Evolutionary conservation across 805 yeast genomes (phyloP).

Genomic region (Ogataea pini): DNA sequence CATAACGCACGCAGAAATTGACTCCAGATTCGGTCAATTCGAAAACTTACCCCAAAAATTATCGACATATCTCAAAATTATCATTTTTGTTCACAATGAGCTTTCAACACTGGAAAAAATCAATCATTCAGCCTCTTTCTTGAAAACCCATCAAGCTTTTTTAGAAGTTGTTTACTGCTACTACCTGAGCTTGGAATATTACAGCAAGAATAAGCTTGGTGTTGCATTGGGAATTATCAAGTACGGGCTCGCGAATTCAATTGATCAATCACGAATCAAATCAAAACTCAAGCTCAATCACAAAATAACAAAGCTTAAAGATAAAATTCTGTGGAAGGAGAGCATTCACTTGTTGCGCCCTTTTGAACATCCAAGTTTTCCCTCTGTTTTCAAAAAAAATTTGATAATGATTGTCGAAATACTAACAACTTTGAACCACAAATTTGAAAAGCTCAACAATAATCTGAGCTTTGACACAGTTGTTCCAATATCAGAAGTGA

Average conservation of each 20-base stretch:
- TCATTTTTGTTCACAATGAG: conserved; percentile 28
- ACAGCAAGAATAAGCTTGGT: conserved; percentile 28
- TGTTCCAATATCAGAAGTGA: conserved; percentile 16
- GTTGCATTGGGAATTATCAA: conserved; percentile 28
- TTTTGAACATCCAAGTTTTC: conserved; percentile 16
- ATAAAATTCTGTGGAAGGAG: conserved; percentile 23
- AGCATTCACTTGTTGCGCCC: conserved; percentile 19
- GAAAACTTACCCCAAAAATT: conserved; percentile 28
- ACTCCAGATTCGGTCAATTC: conserved; percentile 25
- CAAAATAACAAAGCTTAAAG: conserved; percentile 18
- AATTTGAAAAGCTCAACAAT: conserved; percentile 28
- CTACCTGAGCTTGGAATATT: conserved; percentile 28
- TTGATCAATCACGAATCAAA: conserved; percentile 29
- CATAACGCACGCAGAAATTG: conserved; percentile 21
- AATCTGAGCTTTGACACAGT: conserved; percentile 24
- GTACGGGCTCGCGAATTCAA: conserved; percentile 26
- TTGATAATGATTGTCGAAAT: conserved; percentile 19
- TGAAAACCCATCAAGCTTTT: conserved; percentile 8
- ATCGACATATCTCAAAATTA: conserved; percentile 22
- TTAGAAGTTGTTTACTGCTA: conserved; percentile 28
- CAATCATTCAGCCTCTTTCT: neutral
- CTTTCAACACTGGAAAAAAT: conserved; percentile 14
- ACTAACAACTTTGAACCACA: conserved; percentile 23
- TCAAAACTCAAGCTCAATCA: conserved; percentile 25
- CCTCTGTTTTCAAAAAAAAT: conserved; percentile 22